These are phyloP conservation scores for Cercospora sesami DNA, from an alignment of 2,329 filamentous ascomycete genomes.

Conservation along the genomic window DNA sequence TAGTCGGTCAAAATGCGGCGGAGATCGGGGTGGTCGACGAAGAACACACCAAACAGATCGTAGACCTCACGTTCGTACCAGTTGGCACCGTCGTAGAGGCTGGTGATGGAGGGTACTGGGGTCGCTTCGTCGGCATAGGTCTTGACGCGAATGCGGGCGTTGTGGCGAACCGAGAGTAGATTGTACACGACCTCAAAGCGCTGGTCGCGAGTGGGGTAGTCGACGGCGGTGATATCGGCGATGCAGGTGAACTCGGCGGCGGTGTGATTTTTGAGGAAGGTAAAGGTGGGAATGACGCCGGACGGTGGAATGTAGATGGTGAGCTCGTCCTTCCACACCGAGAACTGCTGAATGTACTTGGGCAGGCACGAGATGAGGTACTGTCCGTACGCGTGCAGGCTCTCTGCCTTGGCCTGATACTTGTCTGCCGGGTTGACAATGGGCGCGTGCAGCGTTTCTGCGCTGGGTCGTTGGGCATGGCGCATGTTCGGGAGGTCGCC, in stretches of 20 bases:
- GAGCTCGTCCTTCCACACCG: conserved; percentile 98
- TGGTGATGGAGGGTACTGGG: conserved; percentile 83
- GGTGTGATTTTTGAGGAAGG: conserved; percentile 96
- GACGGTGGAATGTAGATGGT: conserved; percentile 73
- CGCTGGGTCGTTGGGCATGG: conserved; percentile 43
- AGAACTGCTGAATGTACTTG: conserved; percentile 99
- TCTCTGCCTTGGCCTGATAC: conserved; percentile 80
- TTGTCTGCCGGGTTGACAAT: conserved; percentile 92
- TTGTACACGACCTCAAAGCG: conserved; percentile 99
- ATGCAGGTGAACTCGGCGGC: conserved; percentile 95
- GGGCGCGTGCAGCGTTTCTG: conserved; percentile 67
- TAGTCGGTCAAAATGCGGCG: conserved; percentile 99
- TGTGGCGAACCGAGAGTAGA: conserved; percentile 90
- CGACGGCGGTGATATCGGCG: conserved; percentile 87
- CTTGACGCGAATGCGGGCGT: conserved; percentile 95
- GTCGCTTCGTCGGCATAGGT: conserved; percentile 97
- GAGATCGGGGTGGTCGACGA: conserved; percentile 89
- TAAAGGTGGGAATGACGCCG: conserved; percentile 86
- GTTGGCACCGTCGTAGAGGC: conserved; percentile 90
- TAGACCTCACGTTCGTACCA: conserved; percentile 99
- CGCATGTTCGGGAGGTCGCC: conserved; percentile 50
- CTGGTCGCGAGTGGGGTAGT: conserved; percentile 92
- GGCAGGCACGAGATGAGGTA: conserved; percentile 96
- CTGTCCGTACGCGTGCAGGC: conserved; percentile 89
- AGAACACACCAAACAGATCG: conserved; percentile 97